A percentile compares a stretch with the other conserved stretches of the same genome.
phyloP scores from a whole-genome alignment of 192 early-diverging fungal species.

The Haplosporangium gracile region DNA sequence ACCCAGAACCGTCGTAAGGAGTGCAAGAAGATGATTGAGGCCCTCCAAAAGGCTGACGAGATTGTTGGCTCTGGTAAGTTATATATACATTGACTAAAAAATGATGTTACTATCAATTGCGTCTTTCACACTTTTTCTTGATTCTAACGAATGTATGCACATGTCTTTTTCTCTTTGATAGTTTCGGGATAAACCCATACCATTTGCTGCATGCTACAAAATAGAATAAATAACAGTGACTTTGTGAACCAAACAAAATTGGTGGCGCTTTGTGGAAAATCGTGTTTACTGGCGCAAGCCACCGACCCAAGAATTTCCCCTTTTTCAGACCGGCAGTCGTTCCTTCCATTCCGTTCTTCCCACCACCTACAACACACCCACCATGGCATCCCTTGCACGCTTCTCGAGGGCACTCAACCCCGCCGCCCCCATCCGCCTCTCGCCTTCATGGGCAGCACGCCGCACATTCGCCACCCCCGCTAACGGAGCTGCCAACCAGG shows the following conservation, averaged over 20 bases:
- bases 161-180: not conserved
- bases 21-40: constrained; percentile 99
- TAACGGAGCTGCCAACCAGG: constrained; percentile 18
- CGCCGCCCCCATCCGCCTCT: constrained; percentile 19
- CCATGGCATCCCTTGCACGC: constrained; percentile 52
- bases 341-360: constrained; percentile 2
- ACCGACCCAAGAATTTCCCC: not conserved
- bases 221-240: not conserved
- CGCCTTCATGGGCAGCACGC: constrained; percentile 35
- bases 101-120: not conserved
- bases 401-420: constrained; percentile 23
- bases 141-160: not conserved
- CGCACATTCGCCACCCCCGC: constrained; percentile 41
- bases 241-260: not conserved
- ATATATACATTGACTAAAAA: not conserved
- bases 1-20: constrained; percentile 93
- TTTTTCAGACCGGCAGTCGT: constrained; percentile 3
- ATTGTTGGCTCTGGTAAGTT: constrained; percentile 48
- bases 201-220: not conserved
- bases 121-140: not conserved
- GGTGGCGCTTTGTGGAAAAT: not conserved
- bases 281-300: not conserved
- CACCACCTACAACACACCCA: not conserved
- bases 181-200: constrained; percentile 1
- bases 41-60: constrained; percentile 87